Conservation (phyloP, 2,329 filamentous ascomycete genomes). For the Fusarium anguioides region DNA sequence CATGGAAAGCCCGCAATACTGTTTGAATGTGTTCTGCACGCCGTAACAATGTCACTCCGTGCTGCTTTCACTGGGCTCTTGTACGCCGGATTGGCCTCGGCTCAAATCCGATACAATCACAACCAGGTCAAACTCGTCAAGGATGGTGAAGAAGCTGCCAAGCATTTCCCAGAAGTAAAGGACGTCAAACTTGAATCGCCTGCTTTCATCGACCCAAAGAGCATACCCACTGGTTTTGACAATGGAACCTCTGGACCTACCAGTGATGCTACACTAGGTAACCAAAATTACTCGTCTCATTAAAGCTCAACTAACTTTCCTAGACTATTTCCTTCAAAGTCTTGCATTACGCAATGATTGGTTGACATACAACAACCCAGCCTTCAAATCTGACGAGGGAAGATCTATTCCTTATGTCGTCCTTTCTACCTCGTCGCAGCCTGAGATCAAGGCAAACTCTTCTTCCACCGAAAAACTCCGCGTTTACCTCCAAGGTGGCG, state of each 20-base stretch:
- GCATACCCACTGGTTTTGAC: slow-evolving; percentile 40
- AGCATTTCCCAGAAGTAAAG: slow-evolving; percentile 38
- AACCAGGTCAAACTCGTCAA: slow-evolving; percentile 42
- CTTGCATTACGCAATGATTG: slow-evolving; percentile 38
- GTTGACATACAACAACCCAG: slow-evolving; percentile 40
- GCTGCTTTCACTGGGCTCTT: slow-evolving; percentile 25
- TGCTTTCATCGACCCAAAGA: slow-evolving; percentile 38
- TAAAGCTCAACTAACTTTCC: not conserved
- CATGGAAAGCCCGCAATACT: not conserved
- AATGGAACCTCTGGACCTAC: slow-evolving; percentile 48
- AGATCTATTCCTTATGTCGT: slow-evolving; percentile 40
- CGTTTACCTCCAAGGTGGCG: slow-evolving; percentile 45
- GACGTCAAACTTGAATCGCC: slow-evolving; percentile 43
- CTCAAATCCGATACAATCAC: slow-evolving; percentile 40
- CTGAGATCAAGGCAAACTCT: slow-evolving; percentile 25
- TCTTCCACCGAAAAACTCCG: slow-evolving; percentile 38
- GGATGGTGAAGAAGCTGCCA: slow-evolving; percentile 39
- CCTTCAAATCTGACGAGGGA: slow-evolving; percentile 39
- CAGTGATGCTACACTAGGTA: slow-evolving; percentile 27
- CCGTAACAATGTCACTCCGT: slow-evolving; percentile 16
- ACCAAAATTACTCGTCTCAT: rapidly evolving
- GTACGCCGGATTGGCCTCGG: slow-evolving; percentile 30
- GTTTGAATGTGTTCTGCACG: not conserved
- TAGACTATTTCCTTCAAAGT: slow-evolving; percentile 39
- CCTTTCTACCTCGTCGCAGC: slow-evolving; percentile 18